A percentile compares a stretch with the other conserved stretches of the same genome.
Conservation (phyloP, 306 rosid genomes). For the Vigna reflexopilosa region DNA sequence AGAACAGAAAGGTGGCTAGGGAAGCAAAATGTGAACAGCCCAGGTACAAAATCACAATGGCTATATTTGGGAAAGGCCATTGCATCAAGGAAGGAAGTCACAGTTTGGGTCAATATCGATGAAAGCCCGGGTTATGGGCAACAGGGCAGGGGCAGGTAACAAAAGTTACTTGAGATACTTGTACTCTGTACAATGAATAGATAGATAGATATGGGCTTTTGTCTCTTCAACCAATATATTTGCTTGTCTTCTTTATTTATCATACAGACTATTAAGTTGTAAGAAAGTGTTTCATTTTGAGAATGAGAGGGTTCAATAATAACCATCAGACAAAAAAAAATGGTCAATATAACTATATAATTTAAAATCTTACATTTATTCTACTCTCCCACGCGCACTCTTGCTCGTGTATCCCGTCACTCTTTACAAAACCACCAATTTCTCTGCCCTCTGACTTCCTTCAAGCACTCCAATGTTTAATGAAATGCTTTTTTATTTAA, state of each 20-base stretch:
- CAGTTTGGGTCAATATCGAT: background rate
- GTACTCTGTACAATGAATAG: background rate
- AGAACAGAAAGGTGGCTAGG: background rate
- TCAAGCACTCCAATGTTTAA: no score
- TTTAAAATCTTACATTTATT: no score
- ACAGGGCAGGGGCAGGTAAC: background rate
- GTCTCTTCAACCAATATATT: background rate
- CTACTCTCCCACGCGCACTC: no score
- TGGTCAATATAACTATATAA: no score
- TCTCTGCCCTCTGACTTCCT: no score
- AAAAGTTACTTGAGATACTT: background rate
- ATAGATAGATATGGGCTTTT: background rate
- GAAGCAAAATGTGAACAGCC: slow-evolving; percentile 5
- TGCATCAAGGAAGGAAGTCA: background rate
- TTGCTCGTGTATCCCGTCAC: no score
- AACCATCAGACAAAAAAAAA: no score
- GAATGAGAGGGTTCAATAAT: no score
- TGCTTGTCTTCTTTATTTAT: background rate
- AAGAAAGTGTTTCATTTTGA: no score
- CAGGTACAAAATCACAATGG: slow-evolving; percentile 14
- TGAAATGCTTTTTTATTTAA: no score
- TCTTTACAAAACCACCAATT: no score
- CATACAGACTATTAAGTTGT: no score
- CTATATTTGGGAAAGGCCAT: background rate
- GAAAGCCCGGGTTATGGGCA: background rate